Base-by-base conservation (phyloP, 2,329 filamentous ascomycete genomes). In the Leptodontidium sp. region DNA sequence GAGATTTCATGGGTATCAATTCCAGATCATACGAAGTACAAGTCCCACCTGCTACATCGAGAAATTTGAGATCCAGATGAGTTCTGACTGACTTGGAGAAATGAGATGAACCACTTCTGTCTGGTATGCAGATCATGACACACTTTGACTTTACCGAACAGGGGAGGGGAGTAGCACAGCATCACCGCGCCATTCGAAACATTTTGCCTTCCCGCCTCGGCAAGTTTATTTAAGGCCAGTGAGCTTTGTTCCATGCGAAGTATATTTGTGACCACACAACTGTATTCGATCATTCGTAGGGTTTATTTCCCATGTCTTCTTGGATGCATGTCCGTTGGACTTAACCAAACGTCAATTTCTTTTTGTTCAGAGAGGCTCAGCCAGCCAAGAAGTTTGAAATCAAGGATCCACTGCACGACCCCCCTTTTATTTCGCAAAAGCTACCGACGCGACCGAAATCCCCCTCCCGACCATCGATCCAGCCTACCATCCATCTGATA, bases 401-500 rank as follows among this genome's bases (percentile, higher is more conserved):
- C 15, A 35, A 55, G 26, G 26, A 53, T 53, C 12, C 26, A 12
- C 26, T 35, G 52, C 52, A 55, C 52, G 52, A 35, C 52, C 15
- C 52, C 52, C 52, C 52, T 14, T 55, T 55, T 35, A 55, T 55
- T 35, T 55, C 29, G 26, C 29, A 55, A 55, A 55, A 55, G 4
- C 50, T 55, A 17, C 52, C 26, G 29, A 35, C 8, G 52, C 26
- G 1, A 35, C 52, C 52, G 29, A 55, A 7, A 7, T 35, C 29
- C 52, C 52, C 52, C 52, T n/a, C 11, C 52, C 8, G 26, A 8
- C 12, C 26, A 35, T 35, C 52, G 52, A 55, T 55, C 52, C 29
- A 55, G 52, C 52, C 52, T 55, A 1, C 52, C 52, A 55, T 55
- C 50, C 52, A 55, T 32, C 52, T 55, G 52, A 55, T 55, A 32